phyloP scores from a whole-genome alignment of 176 grass and related monocot species.

The Triticum timopheevii region DNA sequence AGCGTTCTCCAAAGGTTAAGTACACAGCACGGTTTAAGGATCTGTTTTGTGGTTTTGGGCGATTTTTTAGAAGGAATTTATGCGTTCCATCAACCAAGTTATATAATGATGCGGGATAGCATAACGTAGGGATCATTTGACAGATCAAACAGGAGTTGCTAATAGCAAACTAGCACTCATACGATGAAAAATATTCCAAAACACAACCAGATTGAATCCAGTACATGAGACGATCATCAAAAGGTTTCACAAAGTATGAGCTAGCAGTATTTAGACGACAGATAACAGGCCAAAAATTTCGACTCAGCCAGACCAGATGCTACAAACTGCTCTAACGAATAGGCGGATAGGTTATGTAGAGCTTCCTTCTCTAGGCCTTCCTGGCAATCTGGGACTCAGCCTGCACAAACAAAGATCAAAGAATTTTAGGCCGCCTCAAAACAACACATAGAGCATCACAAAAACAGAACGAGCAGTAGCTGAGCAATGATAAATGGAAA shows the following conservation, averaged over 20 bases:
- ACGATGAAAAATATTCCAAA: not conserved
- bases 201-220: not conserved
- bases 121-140: not conserved
- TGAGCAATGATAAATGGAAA: not conserved
- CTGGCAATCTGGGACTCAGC: conserved; percentile 72
- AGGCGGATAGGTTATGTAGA: not conserved
- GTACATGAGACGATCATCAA: not conserved
- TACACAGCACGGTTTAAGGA: too few species aligned
- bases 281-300: conserved; percentile 33
- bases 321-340: conserved; percentile 23
- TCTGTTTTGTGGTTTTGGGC: too few species aligned
- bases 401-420: conserved; percentile 25
- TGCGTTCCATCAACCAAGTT: too few species aligned
- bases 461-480: not conserved
- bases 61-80: too few species aligned
- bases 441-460: not conserved
- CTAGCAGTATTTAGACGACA: conserved; percentile 23
- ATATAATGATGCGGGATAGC: too few species aligned
- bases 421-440: not conserved
- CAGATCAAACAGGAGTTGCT: not conserved
- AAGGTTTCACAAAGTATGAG: conserved; percentile 14
- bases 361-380: conserved; percentile 50
- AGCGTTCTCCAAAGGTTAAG: too few species aligned
- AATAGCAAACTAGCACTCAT: not conserved
- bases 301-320: not conserved